Base-by-base conservation (phyloP, 768 basidiomycete genomes). In the Phanerochaete sordida region DNA sequence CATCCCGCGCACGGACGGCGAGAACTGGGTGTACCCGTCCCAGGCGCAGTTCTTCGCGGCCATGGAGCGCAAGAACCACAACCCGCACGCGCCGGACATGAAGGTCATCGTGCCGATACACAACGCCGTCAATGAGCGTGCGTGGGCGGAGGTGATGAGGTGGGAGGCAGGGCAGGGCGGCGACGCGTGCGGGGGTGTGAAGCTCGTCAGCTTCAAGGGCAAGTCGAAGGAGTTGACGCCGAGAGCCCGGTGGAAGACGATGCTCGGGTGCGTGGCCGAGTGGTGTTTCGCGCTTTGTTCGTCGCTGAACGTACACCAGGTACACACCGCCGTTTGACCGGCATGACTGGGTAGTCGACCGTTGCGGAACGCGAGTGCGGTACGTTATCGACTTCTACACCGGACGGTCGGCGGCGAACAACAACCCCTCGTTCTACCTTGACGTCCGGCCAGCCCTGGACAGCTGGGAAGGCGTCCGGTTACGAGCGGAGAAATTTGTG, bases 351-450 rank as follows among this genome's bases (percentile, higher is more conserved):
- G 73, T 93, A 52, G 87, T 99, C 52, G 94, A 97, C 72, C 87
- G 96, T 33, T 97, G 95, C 70, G 96, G 95, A 5, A 84, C 83
- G 9, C 86, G 84, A 59, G 80, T 94, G 70, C 87, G 96, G 53
- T 99, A 99, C 76, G 86, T 99, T 60, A 97, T 99, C 68, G 97
- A 99, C 75, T 99, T 98, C 74, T 99, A 99, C 77, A 90, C 91
- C 2, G 96, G 96, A 19, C 84, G 84, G 33, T 76, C 72, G 47
- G 68, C 76, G 26, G 76, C 73, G 13, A 66, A 78, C 24, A 79
- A 76, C 59, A 81, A 84, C 58, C 74, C 91, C 15, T 92, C 94
- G 0, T 98, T 99, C 74, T 96, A 87, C 74, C 83, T 99, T 26
- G 97, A 99, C 66, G 94, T 91, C 19, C 83, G 97, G 45, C 97